phyloP scores from a whole-genome alignment of 2,329 filamentous ascomycete species.

The Ascosphaera apis region DNA sequence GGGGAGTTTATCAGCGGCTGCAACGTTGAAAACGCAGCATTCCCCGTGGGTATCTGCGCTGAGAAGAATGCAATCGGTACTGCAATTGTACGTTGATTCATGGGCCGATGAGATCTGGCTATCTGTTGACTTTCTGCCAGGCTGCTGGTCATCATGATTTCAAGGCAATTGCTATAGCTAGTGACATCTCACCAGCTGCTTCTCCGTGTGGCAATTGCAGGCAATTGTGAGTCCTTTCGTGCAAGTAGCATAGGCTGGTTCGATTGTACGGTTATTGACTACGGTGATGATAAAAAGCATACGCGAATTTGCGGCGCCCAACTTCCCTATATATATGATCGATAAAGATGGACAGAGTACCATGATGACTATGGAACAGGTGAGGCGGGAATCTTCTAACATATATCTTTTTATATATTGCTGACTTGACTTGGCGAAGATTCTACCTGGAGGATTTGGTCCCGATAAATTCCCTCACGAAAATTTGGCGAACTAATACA shows the following conservation, averaged over 20 bases:
- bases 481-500: too few relatives aligned
- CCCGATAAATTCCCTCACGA: background rate
- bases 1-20: slow-evolving; percentile 45
- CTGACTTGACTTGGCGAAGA: background rate
- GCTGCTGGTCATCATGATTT: slow-evolving; percentile 31
- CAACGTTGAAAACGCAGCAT: slow-evolving; percentile 82
- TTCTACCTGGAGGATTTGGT: background rate
- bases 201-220: slow-evolving; percentile 89
- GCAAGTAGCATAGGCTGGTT: background rate
- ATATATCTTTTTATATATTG: too few relatives aligned
- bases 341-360: slow-evolving; percentile 48
- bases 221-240: slow-evolving; percentile 42
- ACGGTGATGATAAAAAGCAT: slow-evolving; percentile 23
- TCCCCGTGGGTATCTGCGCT: slow-evolving; percentile 87
- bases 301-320: slow-evolving; percentile 47
- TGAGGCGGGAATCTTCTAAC: slow-evolving; percentile 4
- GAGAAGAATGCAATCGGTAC: slow-evolving; percentile 74
- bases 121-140: slow-evolving; percentile 7
- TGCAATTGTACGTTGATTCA: slow-evolving; percentile 34
- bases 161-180: slow-evolving; percentile 64
- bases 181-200: slow-evolving; percentile 44
- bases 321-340: slow-evolving; percentile 74
- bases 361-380: slow-evolving; percentile 17
- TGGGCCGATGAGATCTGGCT: background rate
- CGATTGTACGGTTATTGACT: background rate